Conservation (phyloP, 2,329 filamentous ascomycete species). For the Calonectria hongkongensis region DNA sequence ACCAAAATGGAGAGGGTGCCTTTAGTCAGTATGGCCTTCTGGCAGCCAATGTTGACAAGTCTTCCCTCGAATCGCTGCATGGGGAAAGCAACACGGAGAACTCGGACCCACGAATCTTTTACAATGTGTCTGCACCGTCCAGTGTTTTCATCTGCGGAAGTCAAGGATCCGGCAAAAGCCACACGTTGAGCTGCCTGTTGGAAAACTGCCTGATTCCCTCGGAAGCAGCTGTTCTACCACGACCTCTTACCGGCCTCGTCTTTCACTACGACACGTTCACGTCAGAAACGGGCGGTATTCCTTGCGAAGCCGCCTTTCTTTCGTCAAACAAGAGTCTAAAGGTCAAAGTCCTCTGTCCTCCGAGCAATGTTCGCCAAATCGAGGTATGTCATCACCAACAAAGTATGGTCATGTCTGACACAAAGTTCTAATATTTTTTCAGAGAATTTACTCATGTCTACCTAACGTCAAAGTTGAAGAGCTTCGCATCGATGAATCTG, state of each 20-base stretch:
- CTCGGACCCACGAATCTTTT: conserved; percentile 59
- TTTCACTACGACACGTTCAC: conserved; percentile 79
- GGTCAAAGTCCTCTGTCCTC: conserved; percentile 73
- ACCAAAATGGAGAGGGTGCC: background rate
- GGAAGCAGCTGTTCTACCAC: conserved; percentile 65
- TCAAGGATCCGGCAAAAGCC: conserved; percentile 79
- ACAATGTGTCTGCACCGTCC: conserved; percentile 70
- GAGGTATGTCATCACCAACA: conserved; percentile 50
- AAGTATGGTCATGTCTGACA: background rate
- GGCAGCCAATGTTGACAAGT: background rate
- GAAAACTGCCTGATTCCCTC: conserved; percentile 74
- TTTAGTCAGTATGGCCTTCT: conserved; percentile 27
- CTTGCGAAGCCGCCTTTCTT: conserved; percentile 77
- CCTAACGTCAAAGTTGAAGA: conserved; percentile 68
- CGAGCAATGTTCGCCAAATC: conserved; percentile 69
- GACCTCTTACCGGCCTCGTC: conserved; percentile 75
- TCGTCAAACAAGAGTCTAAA: conserved; percentile 64
- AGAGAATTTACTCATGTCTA: conserved; percentile 65
- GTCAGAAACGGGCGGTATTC: conserved; percentile 66
- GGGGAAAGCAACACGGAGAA: background rate
- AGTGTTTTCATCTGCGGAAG: conserved; percentile 79
- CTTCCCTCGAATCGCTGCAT: background rate
- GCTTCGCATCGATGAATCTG: conserved; percentile 69
- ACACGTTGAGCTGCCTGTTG: conserved; percentile 73
- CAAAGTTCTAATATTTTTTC: background rate